Evolutionary conservation across 441 rosid species (phyloP).

Genomic region (Pelargonium cotyledonis): DNA sequence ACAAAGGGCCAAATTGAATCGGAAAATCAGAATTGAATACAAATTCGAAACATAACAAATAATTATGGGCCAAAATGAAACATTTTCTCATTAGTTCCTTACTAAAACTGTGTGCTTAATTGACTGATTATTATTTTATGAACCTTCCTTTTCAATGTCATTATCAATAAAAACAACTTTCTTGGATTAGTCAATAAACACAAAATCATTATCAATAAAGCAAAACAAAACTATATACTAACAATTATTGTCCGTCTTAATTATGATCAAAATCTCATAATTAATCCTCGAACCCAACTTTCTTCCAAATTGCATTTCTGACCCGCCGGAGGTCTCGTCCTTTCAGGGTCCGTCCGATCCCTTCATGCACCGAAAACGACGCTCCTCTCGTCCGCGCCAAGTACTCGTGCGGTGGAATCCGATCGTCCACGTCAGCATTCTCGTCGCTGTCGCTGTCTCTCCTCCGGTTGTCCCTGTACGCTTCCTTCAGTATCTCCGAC

Average conservation of each 20-base stretch:
- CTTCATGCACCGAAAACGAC: conserved; percentile 54
- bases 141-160: not conserved
- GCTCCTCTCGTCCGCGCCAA: conserved; percentile 54
- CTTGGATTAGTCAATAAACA: too few relatives aligned
- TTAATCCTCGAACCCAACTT: conserved; percentile 66
- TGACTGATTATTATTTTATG: not conserved
- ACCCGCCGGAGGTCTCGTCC: conserved; percentile 55
- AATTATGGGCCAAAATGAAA: not conserved
- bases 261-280: not conserved
- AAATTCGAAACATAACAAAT: too few relatives aligned
- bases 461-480: conserved; percentile 42
- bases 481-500: not conserved
- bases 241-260: not conserved
- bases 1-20: too few relatives aligned
- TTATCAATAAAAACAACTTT: too few relatives aligned
- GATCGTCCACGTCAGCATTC: conserved; percentile 21
- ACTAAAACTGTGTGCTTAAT: not conserved
- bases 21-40: too few relatives aligned
- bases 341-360: conserved; percentile 51
- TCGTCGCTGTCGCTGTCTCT: conserved; percentile 28
- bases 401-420: conserved; percentile 59
- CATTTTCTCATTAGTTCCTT: not conserved
- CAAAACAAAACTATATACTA: too few relatives aligned
- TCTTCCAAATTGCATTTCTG: conserved; percentile 60
- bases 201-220: too few relatives aligned